A percentile compares a stretch with the other conserved stretches of the same genome.
Conservation (phyloP, 441 rosid species). For the Populus hybrid region DNA sequence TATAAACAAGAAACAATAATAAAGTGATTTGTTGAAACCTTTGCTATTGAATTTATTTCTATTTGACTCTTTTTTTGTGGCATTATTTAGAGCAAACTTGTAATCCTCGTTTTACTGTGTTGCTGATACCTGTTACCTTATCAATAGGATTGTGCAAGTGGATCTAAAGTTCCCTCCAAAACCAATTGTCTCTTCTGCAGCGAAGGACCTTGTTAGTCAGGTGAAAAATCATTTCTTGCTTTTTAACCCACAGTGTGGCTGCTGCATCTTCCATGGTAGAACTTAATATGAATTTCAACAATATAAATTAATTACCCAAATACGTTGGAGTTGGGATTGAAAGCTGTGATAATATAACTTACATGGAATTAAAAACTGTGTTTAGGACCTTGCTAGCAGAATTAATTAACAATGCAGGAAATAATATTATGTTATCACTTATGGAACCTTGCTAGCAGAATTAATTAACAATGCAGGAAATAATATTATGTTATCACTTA, state of each 20-base stretch:
- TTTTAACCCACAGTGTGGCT: not conserved
- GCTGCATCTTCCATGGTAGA: not conserved
- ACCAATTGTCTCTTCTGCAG: slow-evolving; percentile 78
- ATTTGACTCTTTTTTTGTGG: too few relatives aligned
- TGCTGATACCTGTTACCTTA: not conserved
- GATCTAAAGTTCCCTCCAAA: slow-evolving; percentile 88
- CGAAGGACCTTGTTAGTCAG: slow-evolving; percentile 89
- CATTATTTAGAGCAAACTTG: not conserved
- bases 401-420: not conserved
- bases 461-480: not conserved
- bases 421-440: not conserved
- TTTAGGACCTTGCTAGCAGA: not conserved
- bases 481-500: not conserved
- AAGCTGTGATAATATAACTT: not conserved
- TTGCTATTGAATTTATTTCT: not conserved
- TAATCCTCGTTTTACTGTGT: not conserved
- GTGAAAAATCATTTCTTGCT: slow-evolving; percentile 27
- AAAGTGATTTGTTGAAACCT: too few relatives aligned
- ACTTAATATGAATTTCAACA: not conserved
- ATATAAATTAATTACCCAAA: too few relatives aligned
- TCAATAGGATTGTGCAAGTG: slow-evolving; percentile 86
- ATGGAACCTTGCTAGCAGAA: not conserved
- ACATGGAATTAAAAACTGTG: too few relatives aligned
- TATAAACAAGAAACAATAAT: too few relatives aligned
- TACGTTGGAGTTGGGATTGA: too few relatives aligned